Conservation (phyloP, 2,329 filamentous ascomycete genomes). For the Emericellopsis cladophorae region DNA sequence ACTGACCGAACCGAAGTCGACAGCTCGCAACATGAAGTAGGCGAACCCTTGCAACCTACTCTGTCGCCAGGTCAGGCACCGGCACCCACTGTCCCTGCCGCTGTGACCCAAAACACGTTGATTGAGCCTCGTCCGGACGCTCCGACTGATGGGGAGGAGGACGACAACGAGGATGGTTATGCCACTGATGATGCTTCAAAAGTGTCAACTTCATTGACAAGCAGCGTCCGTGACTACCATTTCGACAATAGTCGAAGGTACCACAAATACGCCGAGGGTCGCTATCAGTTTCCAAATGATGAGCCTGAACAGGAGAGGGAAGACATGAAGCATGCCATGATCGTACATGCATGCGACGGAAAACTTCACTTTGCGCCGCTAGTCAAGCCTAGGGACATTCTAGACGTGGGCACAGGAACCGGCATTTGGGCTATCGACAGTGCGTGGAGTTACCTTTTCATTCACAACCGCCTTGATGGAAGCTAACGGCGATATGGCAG, state of each 20-base stretch:
- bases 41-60: no score
- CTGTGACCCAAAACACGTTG: no score
- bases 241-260: constrained; percentile 29
- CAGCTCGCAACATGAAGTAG: no score
- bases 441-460: constrained; percentile 6
- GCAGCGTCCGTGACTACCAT: constrained; percentile 19
- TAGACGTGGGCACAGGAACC: constrained; percentile 25
- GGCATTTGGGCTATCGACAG: constrained; percentile 32
- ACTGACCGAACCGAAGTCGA: no score
- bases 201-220: constrained; percentile 16
- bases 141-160: no score
- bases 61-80: no score
- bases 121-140: no score
- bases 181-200: constrained; percentile 8
- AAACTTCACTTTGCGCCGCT: constrained; percentile 28
- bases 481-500: constrained; percentile 3
- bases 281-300: constrained; percentile 26
- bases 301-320: constrained; percentile 30
- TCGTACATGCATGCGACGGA: constrained; percentile 19
- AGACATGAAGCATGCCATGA: constrained; percentile 27
- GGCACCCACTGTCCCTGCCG: no score
- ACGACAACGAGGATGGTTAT: constrained; percentile 2
- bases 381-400: constrained; percentile 18
- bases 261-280: constrained; percentile 25
- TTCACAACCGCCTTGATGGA: background rate